Evolutionary conservation across 2,329 filamentous ascomycete genomes (phyloP).

Genomic region (Pseudocercospora fijiensis): DNA sequence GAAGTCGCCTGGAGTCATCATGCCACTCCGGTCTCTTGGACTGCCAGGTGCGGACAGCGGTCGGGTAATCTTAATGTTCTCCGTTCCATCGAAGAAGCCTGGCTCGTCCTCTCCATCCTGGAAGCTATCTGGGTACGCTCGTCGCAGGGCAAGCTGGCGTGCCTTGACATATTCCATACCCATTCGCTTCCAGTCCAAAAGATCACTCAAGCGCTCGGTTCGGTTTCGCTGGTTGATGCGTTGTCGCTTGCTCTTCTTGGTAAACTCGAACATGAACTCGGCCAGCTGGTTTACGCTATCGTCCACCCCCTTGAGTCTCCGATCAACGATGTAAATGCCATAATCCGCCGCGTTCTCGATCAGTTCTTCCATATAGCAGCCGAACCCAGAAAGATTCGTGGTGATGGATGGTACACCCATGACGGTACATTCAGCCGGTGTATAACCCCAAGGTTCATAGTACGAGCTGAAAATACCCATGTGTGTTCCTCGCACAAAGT

Average conservation of each 20-base stretch:
- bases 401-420: constrained; percentile 99
- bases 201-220: constrained; percentile 88
- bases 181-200: constrained; percentile 99
- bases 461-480: constrained; percentile 95
- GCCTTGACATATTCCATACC: constrained; percentile 99
- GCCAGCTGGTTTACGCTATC: constrained; percentile 96
- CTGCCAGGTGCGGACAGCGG: constrained; percentile 93
- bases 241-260: constrained; percentile 87
- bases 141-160: constrained; percentile 81
- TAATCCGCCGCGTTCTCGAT: constrained; percentile 98
- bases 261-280: constrained; percentile 90
- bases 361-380: constrained; percentile 98
- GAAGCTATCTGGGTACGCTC: constrained; percentile 89
- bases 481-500: constrained; percentile 96
- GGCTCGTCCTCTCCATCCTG: constrained; percentile 68
- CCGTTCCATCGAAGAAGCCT: constrained; percentile 86
- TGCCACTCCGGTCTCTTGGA: constrained; percentile 82
- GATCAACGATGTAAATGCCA: constrained; percentile 98
- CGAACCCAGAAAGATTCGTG: constrained; percentile 95
- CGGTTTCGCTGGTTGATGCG: constrained; percentile 98
- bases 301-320: constrained; percentile 90
- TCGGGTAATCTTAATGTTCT: constrained; percentile 84
- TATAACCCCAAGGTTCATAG: constrained; percentile 99
- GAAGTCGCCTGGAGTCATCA: constrained; percentile 99
- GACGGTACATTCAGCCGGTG: constrained; percentile 94